phyloP scores from a whole-genome alignment of 2,329 filamentous ascomycete genomes.

The Fusarium sp. region DNA sequence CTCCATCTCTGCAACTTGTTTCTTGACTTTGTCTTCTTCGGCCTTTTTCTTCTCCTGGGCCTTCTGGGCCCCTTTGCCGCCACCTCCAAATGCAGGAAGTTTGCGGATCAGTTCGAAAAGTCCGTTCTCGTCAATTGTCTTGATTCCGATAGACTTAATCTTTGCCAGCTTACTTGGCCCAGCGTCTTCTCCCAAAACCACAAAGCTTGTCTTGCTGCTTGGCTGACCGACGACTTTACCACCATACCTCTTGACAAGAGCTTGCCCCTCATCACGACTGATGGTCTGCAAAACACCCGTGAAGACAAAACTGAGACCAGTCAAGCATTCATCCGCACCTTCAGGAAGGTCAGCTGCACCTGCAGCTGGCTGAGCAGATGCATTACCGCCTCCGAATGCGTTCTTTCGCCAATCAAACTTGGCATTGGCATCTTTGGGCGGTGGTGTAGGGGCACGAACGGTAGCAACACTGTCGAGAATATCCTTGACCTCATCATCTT shows the following conservation, averaged over 20 bases:
- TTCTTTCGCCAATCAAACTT: slow-evolving; percentile 85
- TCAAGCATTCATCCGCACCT: slow-evolving; percentile 88
- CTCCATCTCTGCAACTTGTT: slow-evolving; percentile 87
- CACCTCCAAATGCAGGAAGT: slow-evolving; percentile 86
- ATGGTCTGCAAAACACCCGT: slow-evolving; percentile 86
- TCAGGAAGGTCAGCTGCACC: slow-evolving; percentile 78
- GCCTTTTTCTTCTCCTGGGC: slow-evolving; percentile 84
- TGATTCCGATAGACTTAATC: slow-evolving; percentile 81
- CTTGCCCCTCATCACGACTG: slow-evolving; percentile 84
- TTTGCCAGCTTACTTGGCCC: slow-evolving; percentile 93
- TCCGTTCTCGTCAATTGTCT: slow-evolving; percentile 93
- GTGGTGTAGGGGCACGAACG: slow-evolving; percentile 84
- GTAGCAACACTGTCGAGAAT: slow-evolving; percentile 90
- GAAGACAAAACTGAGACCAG: slow-evolving; percentile 92
- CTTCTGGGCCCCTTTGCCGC: slow-evolving; percentile 87
- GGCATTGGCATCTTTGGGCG: slow-evolving; percentile 71
- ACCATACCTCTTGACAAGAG: slow-evolving; percentile 90
- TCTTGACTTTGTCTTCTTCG: slow-evolving; percentile 83
- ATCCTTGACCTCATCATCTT: slow-evolving; percentile 77
- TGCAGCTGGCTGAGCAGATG: slow-evolving; percentile 68
- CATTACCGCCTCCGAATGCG: slow-evolving; percentile 65
- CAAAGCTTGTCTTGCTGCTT: slow-evolving; percentile 92
- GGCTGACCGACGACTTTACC: slow-evolving; percentile 88
- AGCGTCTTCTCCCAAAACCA: slow-evolving; percentile 90
- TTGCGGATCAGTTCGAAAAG: slow-evolving; percentile 84